Evolutionary conservation across 2,329 filamentous ascomycete genomes (phyloP).

Genomic region (Trichoderma sp.): DNA sequence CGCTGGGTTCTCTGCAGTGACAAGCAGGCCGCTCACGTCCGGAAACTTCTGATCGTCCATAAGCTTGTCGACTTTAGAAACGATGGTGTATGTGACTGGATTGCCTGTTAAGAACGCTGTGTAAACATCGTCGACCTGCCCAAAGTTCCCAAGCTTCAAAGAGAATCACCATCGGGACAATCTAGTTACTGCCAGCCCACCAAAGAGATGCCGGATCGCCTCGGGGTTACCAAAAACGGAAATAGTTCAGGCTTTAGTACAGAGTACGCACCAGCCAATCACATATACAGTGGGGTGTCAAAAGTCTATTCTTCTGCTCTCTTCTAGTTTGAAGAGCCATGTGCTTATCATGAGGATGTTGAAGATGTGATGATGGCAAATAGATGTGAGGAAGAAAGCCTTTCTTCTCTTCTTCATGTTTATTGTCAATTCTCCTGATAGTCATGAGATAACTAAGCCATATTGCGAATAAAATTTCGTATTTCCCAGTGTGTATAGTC

Average conservation of each 20-base stretch:
- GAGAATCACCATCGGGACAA: not conserved
- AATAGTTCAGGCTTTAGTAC: not conserved
- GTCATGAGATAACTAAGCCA: not conserved
- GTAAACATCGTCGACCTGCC: not conserved
- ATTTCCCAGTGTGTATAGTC: not conserved
- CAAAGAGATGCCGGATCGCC: not conserved
- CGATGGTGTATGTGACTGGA: not conserved
- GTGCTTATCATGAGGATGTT: not conserved
- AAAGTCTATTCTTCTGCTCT: not conserved
- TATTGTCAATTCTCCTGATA: not conserved
- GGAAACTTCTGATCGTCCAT: not conserved
- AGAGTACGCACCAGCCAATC: not conserved
- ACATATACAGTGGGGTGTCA: not conserved
- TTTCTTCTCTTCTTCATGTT: not conserved
- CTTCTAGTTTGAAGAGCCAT: not conserved
- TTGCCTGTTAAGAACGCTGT: not conserved
- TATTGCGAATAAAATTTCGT: not conserved
- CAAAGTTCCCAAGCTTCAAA: not conserved
- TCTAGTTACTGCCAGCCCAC: not conserved
- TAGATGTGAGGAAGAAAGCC: not conserved
- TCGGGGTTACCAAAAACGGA: not conserved
- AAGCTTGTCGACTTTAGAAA: not conserved
- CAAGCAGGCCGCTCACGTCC: not conserved
- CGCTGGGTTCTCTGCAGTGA: not conserved
- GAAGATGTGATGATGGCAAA: not conserved